phyloP scores from a whole-genome alignment of 179 eudicot species.

The Drosera spatulata region DNA sequence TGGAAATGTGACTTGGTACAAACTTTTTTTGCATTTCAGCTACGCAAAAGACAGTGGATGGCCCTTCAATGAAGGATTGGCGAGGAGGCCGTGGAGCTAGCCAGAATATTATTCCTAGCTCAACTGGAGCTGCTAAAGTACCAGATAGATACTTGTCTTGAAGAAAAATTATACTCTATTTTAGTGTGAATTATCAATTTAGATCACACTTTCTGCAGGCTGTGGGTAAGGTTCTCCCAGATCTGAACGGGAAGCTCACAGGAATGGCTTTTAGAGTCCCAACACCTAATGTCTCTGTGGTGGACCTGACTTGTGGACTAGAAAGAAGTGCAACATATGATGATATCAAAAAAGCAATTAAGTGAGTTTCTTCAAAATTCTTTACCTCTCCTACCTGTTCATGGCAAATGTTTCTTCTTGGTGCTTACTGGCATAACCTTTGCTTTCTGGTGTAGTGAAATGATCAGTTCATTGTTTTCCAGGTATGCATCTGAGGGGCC shows the following conservation, averaged over 20 bases:
- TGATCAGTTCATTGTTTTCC: background rate
- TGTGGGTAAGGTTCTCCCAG: constrained; percentile 96
- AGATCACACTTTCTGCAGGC: constrained; percentile 35
- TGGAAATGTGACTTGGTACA: no score
- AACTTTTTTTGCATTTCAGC: constrained; percentile 31
- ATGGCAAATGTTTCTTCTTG: no score
- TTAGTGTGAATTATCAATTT: constrained; percentile 3
- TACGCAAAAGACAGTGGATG: constrained; percentile 93
- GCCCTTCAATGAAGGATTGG: constrained; percentile 99
- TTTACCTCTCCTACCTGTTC: no score
- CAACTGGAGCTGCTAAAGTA: constrained; percentile 99
- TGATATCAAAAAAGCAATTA: constrained; percentile 89
- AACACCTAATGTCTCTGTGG: constrained; percentile 93
- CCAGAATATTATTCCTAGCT: constrained; percentile 94
- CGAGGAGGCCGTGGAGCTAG: constrained; percentile 95
- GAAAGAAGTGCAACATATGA: constrained; percentile 82
- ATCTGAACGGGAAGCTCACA: constrained; percentile 90
- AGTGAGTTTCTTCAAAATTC: constrained; percentile 24
- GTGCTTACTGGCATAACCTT: no score
- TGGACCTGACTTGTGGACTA: constrained; percentile 92
- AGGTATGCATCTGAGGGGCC: constrained; percentile 91
- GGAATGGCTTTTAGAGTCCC: constrained; percentile 99
- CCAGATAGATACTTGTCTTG: background rate
- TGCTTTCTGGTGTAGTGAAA: background rate
- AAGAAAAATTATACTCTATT: background rate